A percentile compares a stretch with the other conserved stretches of the same genome.
Evolutionary conservation across 106 monocot species (phyloP).

Genomic region (Dactylorhiza incarnata): DNA sequence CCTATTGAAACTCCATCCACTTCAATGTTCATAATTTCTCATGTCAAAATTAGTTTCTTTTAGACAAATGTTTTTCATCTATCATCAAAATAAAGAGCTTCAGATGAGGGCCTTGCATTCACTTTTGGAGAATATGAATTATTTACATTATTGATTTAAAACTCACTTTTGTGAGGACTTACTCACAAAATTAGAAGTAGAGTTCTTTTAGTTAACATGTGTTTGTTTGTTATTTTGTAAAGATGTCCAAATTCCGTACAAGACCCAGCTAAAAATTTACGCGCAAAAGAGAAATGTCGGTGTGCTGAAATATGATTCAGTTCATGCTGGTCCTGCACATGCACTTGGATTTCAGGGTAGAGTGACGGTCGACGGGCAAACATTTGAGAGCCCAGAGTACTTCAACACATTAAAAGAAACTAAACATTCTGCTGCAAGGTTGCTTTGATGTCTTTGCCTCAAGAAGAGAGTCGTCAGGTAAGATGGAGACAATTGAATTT

Average conservation of each 20-base stretch:
- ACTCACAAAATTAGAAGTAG: neutral
- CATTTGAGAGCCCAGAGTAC: conserved; percentile 36
- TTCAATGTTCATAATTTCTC: too few relatives aligned
- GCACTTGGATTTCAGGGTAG: conserved; percentile 36
- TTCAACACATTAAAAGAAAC: conserved; percentile 55
- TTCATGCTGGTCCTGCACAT: conserved; percentile 30
- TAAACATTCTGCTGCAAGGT: conserved; percentile 63
- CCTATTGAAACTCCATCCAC: too few relatives aligned
- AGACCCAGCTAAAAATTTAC: conserved; percentile 49
- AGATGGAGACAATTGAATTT: too few relatives aligned
- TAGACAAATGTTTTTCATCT: neutral
- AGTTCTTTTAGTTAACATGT: neutral
- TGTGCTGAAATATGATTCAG: conserved; percentile 31
- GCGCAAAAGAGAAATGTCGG: conserved; percentile 34
- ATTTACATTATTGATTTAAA: neutral
- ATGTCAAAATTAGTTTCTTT: too few relatives aligned
- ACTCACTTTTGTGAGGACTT: neutral
- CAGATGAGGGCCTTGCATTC: neutral
- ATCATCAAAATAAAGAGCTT: neutral
- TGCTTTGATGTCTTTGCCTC: conserved; percentile 37
- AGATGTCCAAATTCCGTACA: conserved; percentile 37
- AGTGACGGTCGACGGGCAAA: conserved; percentile 55
- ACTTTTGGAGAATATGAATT: neutral
- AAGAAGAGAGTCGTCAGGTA: conserved; percentile 32
- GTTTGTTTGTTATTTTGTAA: conserved; percentile 16